These are phyloP conservation scores for Capsicum baccatum DNA, from an alignment of 257 asterid species.

Conservation along the genomic window DNA sequence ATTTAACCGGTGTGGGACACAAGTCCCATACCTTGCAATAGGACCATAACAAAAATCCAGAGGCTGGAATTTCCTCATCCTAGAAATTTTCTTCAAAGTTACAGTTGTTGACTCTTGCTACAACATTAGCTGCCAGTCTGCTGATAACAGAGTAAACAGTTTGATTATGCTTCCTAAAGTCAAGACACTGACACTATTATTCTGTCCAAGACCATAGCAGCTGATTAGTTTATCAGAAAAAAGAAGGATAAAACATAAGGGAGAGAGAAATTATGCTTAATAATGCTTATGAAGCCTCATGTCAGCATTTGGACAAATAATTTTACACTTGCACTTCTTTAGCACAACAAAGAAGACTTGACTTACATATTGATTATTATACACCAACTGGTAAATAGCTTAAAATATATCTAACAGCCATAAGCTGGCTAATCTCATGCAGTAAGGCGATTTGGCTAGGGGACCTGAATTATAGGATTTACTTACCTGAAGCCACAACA, in stretches of 20 bases:
- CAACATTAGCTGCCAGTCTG: not conserved
- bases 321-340: not conserved
- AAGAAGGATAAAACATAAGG: not conserved
- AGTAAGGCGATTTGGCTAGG: constrained; percentile 76
- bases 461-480: constrained; percentile 69
- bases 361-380: constrained; percentile 13
- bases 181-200: not conserved
- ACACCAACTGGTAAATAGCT: not conserved
- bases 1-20: no score
- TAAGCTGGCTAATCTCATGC: constrained; percentile 30
- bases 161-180: not conserved
- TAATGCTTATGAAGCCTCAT: not conserved
- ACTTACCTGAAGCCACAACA: constrained; percentile 62
- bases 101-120: not conserved
- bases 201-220: constrained; percentile 1
- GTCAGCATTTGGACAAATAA: constrained; percentile 10
- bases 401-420: not conserved
- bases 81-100: not conserved
- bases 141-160: not conserved
- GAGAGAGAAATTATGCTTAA: not conserved
- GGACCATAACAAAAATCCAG: not conserved
- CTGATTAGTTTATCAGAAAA: not conserved
- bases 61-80: not conserved
- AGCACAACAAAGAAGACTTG: constrained; percentile 19
- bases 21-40: no score